A percentile compares a stretch with the other conserved stretches of the same genome.
phyloP scores from a whole-genome alignment of 495 filamentous ascomycete species.

The Xylaria castorea region DNA sequence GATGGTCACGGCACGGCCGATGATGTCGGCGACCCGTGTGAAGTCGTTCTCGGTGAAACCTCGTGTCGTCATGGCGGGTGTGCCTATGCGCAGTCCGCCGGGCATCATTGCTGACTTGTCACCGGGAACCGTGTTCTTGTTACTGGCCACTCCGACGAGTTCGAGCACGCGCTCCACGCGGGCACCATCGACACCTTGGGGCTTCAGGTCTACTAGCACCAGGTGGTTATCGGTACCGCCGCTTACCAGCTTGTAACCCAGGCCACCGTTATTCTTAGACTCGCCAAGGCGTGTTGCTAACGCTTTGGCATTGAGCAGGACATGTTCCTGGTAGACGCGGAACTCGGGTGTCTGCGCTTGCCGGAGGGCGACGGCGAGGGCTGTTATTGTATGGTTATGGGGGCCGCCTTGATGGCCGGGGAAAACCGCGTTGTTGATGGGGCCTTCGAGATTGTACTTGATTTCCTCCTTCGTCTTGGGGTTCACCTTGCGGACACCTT shows the following conservation, averaged over 20 bases:
- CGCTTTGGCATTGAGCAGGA: conserved; percentile 87
- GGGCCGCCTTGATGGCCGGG: conserved; percentile 98
- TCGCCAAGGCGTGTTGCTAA: conserved; percentile 76
- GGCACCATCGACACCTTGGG: conserved; percentile 85
- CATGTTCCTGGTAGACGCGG: conserved; percentile 83
- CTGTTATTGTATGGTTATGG: conserved; percentile 99
- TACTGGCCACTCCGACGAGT: conserved; percentile 91
- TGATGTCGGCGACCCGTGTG: conserved; percentile 85
- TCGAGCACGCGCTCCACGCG: conserved; percentile 95
- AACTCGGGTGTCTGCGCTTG: conserved; percentile 93
- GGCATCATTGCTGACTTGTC: conserved; percentile 93
- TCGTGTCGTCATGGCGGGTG: conserved; percentile 96
- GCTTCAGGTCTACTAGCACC: conserved; percentile 93
- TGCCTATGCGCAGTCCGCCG: conserved; percentile 89
- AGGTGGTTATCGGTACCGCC: conserved; percentile 98
- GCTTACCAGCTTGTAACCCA: conserved; percentile 89
- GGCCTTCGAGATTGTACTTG: conserved; percentile 89
- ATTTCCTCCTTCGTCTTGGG: conserved; percentile 83
- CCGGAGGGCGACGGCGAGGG: conserved; percentile 89
- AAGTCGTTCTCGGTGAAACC: conserved; percentile 91
- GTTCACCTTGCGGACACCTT: conserved; percentile 83
- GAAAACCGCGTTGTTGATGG: conserved; percentile 97
- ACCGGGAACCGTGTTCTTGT: conserved; percentile 98
- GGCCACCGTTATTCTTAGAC: conserved; percentile 72
- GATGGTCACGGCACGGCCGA: conserved; percentile 89